Evolutionary conservation across 257 asterid species (phyloP), one percentile per base, ranked within the genome.

Genomic region (Osmanthus fragrans): DNA sequence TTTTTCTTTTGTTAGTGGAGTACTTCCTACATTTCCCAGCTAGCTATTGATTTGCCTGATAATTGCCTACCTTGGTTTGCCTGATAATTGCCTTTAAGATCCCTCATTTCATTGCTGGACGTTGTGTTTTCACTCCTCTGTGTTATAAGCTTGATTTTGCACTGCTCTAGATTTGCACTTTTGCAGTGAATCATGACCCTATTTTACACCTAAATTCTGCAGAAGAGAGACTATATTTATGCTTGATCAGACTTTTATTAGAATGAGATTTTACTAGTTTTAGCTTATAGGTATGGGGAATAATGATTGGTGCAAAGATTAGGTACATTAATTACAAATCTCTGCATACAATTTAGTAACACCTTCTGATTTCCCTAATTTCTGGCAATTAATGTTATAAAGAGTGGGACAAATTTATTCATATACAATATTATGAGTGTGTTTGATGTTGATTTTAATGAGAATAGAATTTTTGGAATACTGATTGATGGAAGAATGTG

Each of bases 351-450:
- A 51, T 65, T 64, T 63, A 19, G 7, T 12, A 21, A 13, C 60
- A 15, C 64, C 21, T 40, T 9, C 32, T 71, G 7, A 47, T 73
- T 45, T 79, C 69, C 70, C 45, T 45, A 34, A 77, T 71, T 37
- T 77, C 27, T 32, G 49, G 68, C 69, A 72, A n/a, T 80, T 64
- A 68, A 58, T 72, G 69, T 36, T 51, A 9, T 11, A 27, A 73
- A 64, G 64, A 67, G 21, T 37, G 3, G 32, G 51, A 9, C 15
- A 42, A 36, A n/a, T 69, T 54, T 39, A 25, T n/a, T 79, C 64
- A 16, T 12, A 25, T 66, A 58, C n/a, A n/a, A 71, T 47, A 37
- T 71, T 54, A n/a, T n/a, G n/a, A n/a, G n/a, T n/a, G n/a, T n/a
- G n/a, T n/a, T n/a, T n/a, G n/a, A n/a, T n/a, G n/a, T n/a, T n/a